Conservation (phyloP, 345 rosid species). For the Camelina hispida region DNA sequence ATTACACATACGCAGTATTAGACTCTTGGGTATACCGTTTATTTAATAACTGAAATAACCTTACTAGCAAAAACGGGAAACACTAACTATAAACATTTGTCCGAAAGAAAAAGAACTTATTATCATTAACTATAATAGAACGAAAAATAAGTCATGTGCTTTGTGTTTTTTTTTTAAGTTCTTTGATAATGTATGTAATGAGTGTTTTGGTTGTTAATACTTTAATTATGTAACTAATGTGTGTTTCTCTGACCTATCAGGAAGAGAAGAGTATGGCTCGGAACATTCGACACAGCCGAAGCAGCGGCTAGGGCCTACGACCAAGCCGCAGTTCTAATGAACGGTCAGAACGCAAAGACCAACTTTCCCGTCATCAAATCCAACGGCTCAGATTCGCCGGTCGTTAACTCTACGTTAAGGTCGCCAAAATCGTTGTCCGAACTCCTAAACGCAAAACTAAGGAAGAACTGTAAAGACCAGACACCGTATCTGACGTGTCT, state of each 20-base stretch:
- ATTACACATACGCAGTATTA: no score
- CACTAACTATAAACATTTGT: no score
- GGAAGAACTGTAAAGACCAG: constrained; percentile 59
- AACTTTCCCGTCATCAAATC: constrained; percentile 57
- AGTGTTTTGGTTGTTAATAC: not conserved
- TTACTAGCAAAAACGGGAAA: no score
- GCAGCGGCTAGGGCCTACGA: constrained; percentile 79
- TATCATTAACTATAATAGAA: no score
- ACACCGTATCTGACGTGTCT: constrained; percentile 72
- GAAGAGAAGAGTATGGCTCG: constrained; percentile 84
- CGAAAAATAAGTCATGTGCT: not conserved
- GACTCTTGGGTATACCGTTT: no score
- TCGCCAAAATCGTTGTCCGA: constrained; percentile 56
- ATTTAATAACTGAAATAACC: no score
- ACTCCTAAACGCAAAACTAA: constrained; percentile 60
- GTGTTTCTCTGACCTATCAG: constrained; percentile 35
- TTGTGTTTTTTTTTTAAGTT: not conserved
- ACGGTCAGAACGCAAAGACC: constrained; percentile 72
- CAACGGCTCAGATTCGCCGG: constrained; percentile 18
- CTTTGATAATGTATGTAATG: not conserved
- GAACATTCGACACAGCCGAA: constrained; percentile 81
- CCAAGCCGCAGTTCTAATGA: constrained; percentile 73
- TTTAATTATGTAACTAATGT: not conserved
- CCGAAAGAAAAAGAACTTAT: no score
- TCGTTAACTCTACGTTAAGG: constrained; percentile 32